Base-by-base conservation (phyloP, 441 rosid genomes). In the Gossypium laxum region DNA sequence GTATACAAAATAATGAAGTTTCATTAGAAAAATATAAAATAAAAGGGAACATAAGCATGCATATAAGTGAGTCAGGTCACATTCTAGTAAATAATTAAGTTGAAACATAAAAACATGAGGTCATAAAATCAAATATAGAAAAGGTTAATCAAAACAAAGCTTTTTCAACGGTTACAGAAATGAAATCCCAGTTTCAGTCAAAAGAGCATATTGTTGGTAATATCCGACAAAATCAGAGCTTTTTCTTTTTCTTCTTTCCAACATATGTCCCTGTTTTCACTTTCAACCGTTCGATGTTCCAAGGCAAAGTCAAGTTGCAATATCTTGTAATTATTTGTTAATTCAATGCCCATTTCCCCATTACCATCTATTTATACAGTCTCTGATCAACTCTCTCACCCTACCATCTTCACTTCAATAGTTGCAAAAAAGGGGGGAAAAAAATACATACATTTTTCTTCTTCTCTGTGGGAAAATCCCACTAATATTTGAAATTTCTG, bases 281-380 rank as follows among this genome's bases (percentile, higher is more conserved):
- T 82, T 80, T 77, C 83, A 78, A 73, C 71, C 70, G 38, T 76
- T 76, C 61, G 77, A 51, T 22, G 65, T 56, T 64, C 80, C 67
- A 70, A 66, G 58, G 47, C 47, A 54, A 52, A 52, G 83, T 79
- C 82, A 80, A 78, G 86, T 79, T 75, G 83, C 89, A 79, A 2
- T 80, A 2, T 80, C 71, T 59, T 55, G 92, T 82, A 85, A 85
- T 77, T 79, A 75, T 21, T 1, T 7, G 58, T 2, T 17, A 71
- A 51, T 59, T 67, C 76, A 64, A 32, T 76, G 77, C 64, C 82
- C 74, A 47, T 7, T 73, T 58, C 50, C 72, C 54, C 26, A 59
- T 67, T 30, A n/a, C 70, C 74, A 67, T 81, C 91, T 82, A 84
- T 88, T 82, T 88, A 86, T 82, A 70, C 85, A 58, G 75, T 68